These are phyloP conservation scores for Lactarius vividus DNA, from an alignment of 768 basidiomycete species.

Conservation along the genomic window DNA sequence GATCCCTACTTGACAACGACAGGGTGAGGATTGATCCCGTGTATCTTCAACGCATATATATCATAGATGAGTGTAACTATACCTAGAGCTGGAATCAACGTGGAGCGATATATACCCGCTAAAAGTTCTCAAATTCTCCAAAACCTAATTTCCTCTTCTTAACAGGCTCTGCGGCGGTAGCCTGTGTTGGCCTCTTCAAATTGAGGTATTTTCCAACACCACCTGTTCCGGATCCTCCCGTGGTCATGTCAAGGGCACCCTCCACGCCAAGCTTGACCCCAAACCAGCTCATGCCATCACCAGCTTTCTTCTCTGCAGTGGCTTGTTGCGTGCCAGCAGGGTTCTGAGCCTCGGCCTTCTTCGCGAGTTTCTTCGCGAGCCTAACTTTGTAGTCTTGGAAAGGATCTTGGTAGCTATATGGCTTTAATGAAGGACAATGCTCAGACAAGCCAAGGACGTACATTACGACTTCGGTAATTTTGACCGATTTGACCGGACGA, in stretches of 20 bases:
- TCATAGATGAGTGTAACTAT: constrained; percentile 19
- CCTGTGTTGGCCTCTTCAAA: constrained; percentile 33
- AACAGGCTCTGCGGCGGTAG: constrained; percentile 48
- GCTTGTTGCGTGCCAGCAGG: constrained; percentile 30
- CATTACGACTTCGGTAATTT: constrained; percentile 86
- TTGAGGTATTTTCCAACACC: constrained; percentile 82
- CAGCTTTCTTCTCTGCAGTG: constrained; percentile 50
- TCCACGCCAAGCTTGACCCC: constrained; percentile 72
- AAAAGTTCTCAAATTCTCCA: constrained; percentile 89
- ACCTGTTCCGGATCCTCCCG: constrained; percentile 37
- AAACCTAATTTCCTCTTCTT: constrained; percentile 88
- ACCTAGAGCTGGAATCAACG: constrained; percentile 1
- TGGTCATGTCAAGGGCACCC: constrained; percentile 32
- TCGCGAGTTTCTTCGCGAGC: constrained; percentile 73
- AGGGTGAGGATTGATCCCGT: not conserved
- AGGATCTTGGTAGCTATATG: constrained; percentile 83
- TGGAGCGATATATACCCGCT: constrained; percentile 17
- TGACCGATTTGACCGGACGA: constrained; percentile 79
- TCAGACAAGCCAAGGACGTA: constrained; percentile 38
- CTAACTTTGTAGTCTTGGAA: constrained; percentile 90
- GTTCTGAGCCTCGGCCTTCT: constrained; percentile 45
- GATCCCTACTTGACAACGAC: constrained; percentile 30
- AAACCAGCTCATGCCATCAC: constrained; percentile 83
- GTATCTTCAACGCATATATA: constrained; percentile 22
- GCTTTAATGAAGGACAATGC: not conserved